Evolutionary conservation across 768 basidiomycete species (phyloP).

Genomic region (Boletus barrowsii): DNA sequence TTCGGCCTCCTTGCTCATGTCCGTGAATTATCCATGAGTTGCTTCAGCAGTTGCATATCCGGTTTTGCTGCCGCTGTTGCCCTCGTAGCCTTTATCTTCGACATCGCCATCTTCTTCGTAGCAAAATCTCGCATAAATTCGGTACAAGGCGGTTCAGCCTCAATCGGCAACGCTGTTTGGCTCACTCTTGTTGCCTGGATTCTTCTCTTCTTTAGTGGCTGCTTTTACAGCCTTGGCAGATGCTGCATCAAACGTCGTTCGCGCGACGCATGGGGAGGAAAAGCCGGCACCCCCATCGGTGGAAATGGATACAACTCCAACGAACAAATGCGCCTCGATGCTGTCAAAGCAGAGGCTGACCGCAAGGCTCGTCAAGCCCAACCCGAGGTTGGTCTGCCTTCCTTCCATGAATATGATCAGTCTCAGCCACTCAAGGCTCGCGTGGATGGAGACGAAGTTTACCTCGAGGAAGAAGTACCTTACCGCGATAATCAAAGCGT

Average conservation of each 20-base stretch:
- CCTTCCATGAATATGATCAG: conserved; percentile 64
- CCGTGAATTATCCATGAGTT: conserved; percentile 81
- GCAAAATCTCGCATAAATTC: conserved; percentile 80
- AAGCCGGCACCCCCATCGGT: conserved; percentile 29
- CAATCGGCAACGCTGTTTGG: conserved; percentile 89
- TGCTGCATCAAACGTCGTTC: conserved; percentile 72
- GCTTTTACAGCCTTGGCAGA: conserved; percentile 79
- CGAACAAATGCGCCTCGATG: conserved; percentile 76
- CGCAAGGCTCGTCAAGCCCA: conserved; percentile 66
- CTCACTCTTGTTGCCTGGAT: conserved; percentile 84
- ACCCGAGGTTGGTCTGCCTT: conserved; percentile 67
- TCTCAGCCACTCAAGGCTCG: conserved; percentile 63
- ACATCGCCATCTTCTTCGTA: conserved; percentile 86
- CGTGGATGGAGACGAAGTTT: conserved; percentile 54
- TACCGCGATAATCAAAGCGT: conserved; percentile 32
- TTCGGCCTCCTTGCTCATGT: conserved; percentile 89
- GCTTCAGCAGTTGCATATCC: conserved; percentile 77
- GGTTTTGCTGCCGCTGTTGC: conserved; percentile 77
- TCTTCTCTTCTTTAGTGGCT: conserved; percentile 86
- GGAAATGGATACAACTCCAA: conserved; percentile 36
- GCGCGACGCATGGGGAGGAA: conserved; percentile 38
- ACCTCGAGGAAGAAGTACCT: conserved; percentile 47
- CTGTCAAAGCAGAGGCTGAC: conserved; percentile 83
- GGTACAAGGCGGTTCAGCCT: conserved; percentile 69
- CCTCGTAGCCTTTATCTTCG: conserved; percentile 88